Percentiles rank a stretch among this genome's conserved stretches.
Evolutionary conservation across 2,329 filamentous ascomycete species (phyloP).

Genomic region (Diplocarpon mali): DNA sequence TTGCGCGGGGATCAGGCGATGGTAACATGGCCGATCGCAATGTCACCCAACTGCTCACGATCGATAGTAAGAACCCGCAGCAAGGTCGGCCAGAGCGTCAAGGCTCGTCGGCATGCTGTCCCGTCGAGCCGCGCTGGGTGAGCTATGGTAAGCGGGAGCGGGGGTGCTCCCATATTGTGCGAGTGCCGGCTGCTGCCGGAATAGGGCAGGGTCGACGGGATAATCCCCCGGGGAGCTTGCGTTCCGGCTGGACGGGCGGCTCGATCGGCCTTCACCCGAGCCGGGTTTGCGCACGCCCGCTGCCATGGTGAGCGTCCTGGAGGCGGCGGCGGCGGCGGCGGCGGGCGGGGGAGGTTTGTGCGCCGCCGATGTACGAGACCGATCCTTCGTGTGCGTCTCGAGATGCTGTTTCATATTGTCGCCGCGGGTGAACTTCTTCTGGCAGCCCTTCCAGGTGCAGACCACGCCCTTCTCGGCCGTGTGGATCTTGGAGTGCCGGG

Average conservation of each 20-base stretch:
- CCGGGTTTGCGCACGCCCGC: conserved; percentile 24
- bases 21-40: background rate
- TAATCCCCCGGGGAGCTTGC: conserved; percentile 4
- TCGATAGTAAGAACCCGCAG: conserved; percentile 5
- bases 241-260: conserved; percentile 27
- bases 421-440: conserved; percentile 70
- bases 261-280: conserved; percentile 22
- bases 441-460: conserved; percentile 57
- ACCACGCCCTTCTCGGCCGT: conserved; percentile 68
- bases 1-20: too few species aligned
- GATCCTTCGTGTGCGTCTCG: conserved; percentile 61
- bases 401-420: conserved; percentile 86
- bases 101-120: conserved; percentile 4
- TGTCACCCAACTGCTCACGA: background rate
- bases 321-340: conserved; percentile 16
- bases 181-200: conserved; percentile 1
- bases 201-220: conserved; percentile 13
- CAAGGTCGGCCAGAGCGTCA: conserved; percentile 9
- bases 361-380: conserved; percentile 11
- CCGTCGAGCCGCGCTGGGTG: background rate
- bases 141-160: background rate
- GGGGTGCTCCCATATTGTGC: background rate
- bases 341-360: conserved; percentile 18
- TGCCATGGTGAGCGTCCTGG: conserved; percentile 16
- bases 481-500: conserved; percentile 75